phyloP scores from a whole-genome alignment of 192 early-diverging fungal species.

The Coemansia sp. region DNA sequence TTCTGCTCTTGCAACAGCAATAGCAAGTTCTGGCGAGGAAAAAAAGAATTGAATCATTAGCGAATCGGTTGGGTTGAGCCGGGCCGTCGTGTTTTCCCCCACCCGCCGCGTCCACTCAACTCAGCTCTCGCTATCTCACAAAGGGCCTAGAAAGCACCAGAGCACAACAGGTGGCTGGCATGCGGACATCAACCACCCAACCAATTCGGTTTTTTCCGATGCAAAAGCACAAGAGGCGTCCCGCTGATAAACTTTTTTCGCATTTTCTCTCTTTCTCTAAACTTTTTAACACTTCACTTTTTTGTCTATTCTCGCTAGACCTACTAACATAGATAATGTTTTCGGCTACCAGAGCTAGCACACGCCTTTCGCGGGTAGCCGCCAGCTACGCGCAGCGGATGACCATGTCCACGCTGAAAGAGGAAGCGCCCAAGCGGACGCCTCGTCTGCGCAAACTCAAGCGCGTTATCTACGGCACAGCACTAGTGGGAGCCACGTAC shows the following conservation, averaged over 20 bases:
- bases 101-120: not conserved
- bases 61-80: not conserved
- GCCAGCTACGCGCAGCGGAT: conserved; percentile 28
- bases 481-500: conserved; percentile 25
- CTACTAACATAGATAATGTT: conserved; percentile 17
- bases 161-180: not conserved
- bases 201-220: not conserved
- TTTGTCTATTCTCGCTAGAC: not conserved
- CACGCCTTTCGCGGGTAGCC: conserved; percentile 24
- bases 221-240: not conserved
- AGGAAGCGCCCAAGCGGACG: conserved; percentile 16
- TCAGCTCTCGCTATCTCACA: not conserved
- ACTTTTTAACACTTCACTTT: not conserved
- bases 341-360: conserved; percentile 10
- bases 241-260: not conserved
- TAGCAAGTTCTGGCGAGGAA: not conserved
- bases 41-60: not conserved
- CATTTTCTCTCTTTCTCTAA: not conserved
- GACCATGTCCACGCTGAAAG: conserved; percentile 36
- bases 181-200: conserved; percentile 1
- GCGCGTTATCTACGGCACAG: conserved; percentile 31
- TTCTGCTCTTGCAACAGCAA: not conserved
- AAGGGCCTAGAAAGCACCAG: conserved; percentile 1
- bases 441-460: conserved; percentile 39
- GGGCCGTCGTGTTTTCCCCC: not conserved